A percentile compares a stretch with the other conserved stretches of the same genome.
Evolutionary conservation across 208 protist species (phyloP).

Genomic region (Balamuthia mandrillaris): DNA sequence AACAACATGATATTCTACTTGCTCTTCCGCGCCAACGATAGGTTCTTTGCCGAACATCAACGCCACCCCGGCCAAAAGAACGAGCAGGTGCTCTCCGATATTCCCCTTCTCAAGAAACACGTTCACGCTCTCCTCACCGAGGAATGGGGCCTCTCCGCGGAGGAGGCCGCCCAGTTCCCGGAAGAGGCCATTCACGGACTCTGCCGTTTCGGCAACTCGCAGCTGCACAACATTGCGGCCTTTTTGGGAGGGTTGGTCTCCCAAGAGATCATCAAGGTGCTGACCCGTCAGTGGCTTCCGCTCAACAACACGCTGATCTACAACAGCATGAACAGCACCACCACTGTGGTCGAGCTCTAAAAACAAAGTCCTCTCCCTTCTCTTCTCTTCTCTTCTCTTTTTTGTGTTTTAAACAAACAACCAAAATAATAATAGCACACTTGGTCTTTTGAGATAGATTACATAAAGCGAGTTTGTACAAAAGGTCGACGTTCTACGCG

Average conservation of each 20-base stretch:
- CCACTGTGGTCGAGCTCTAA: conserved; percentile 22
- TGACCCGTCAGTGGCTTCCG: conserved; percentile 86
- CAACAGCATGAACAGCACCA: conserved; percentile 76
- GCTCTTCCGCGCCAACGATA: conserved; percentile 66
- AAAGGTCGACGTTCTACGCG: too few species aligned
- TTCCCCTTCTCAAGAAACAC: conserved; percentile 39
- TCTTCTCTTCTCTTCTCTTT: too few species aligned
- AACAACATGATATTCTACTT: conserved; percentile 63
- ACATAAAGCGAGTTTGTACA: too few species aligned
- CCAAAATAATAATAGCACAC: too few species aligned
- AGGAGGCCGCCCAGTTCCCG: conserved; percentile 1
- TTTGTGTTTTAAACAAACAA: too few species aligned
- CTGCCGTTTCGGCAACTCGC: conserved; percentile 72
- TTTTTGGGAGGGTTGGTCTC: conserved; percentile 86
- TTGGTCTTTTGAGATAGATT: too few species aligned
- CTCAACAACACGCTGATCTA: conserved; percentile 85
- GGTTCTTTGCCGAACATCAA: conserved; percentile 54
- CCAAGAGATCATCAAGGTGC: conserved; percentile 92
- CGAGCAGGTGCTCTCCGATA: conserved; percentile 54
- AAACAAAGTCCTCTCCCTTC: too few species aligned
- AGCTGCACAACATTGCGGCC: conserved; percentile 85
- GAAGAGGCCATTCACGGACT: conserved; percentile 72
- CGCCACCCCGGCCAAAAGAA: conserved; percentile 59
- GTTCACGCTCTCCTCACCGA: conserved; percentile 10
- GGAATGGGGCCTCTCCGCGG: conserved; percentile 30